Evolutionary conservation across 2,329 filamentous ascomycete genomes (phyloP), one percentile per base, ranked within the genome.

Genomic region (Sordariomycetes sp.): DNA sequence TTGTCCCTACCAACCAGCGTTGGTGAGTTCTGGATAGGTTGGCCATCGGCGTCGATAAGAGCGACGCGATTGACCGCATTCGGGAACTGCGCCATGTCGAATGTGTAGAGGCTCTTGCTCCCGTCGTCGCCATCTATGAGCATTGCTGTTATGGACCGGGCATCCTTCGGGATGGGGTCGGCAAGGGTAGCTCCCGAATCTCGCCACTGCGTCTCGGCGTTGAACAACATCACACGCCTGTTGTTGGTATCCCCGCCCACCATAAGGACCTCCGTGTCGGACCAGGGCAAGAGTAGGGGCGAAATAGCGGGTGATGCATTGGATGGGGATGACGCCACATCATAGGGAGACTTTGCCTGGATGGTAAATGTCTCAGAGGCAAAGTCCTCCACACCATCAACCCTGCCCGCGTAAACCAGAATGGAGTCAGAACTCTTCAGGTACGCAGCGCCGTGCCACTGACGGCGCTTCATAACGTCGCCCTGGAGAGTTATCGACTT

Each of bases 301-400:
- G 81, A 79, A 32, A 82, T 74, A 1, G 83, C 79, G 0, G 88
- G 82, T 1, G 86, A 82, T 1, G 85, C 82, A 16, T 77, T 69
- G 8, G 84, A 81, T 57, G 77, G 74, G 66, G 78, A 84, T 0
- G 87, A 78, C 11, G 75, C 66, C 3, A 92, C 80, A 3, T 65
- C 69, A 68, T 88, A 89, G 0, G 90, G 89, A 35, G 79, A 73
- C 5, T 77, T 77, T 1, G 87, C 85, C 2, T 78, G 75, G 60
- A 97, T 84, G 20, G 87, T 78, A 65, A 92, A 96, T 0, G 90
- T 93, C 64, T 90, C 80, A 1, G 86, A 82, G 1, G 89, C 91
- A 1, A 81, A 74, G 7, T 74, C 71, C 10, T 73, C 70, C 37
- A 73, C 74, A 28, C 82, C 82, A 63, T 85, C 81, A 64, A 86